Evolutionary conservation across 495 filamentous ascomycete species (phyloP), one percentile per base, ranked within the genome.

Genomic region (Daldinia decipiens): DNA sequence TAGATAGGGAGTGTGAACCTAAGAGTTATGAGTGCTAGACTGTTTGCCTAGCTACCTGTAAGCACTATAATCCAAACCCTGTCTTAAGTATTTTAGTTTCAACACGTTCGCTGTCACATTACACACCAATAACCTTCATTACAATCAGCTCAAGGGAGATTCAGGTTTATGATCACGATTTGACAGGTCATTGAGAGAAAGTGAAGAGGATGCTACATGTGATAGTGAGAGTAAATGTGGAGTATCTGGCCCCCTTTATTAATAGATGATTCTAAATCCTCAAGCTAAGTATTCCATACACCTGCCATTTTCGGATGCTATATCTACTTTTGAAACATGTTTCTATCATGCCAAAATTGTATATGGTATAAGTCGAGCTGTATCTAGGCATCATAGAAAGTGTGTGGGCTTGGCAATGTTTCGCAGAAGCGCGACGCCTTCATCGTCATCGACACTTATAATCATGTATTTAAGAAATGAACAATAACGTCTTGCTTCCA

Each of bases 271-370:
- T 38, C 40, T 43, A 58, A 58, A 68, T 68, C 66, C 66, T 68
- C 51, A 38, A 43, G 21, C 66, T 47, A 68, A 3, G 21, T 24
- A 17, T 15, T 24, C 51, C 38, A 43, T 58, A 65, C 29, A 63
- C 54, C 43, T 59, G 12, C 52, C 39, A 27, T 43, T 36, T 61
- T 56, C 5, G 24, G 34, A 54, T 3, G 3, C 13, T 21, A 29
- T 26, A 47, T 38, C 19, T 50, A 3, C 12, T 26, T 15, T 56
- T 70, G 67, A 70, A 70, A 70, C 67, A 64, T 59, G 40, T 62
- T 62, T 45, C 51, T 38, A 57, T 47, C 31, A 67, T 63, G 36
- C 38, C 17, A 17, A 32, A 17, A 32, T 50, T 34, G 27, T 59
- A 63, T 54, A 59, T 57, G 15, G 13, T 43, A 26, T 21, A 54